Conservation (phyloP, 805 yeast species). For the Peterozyma toletana region DNA sequence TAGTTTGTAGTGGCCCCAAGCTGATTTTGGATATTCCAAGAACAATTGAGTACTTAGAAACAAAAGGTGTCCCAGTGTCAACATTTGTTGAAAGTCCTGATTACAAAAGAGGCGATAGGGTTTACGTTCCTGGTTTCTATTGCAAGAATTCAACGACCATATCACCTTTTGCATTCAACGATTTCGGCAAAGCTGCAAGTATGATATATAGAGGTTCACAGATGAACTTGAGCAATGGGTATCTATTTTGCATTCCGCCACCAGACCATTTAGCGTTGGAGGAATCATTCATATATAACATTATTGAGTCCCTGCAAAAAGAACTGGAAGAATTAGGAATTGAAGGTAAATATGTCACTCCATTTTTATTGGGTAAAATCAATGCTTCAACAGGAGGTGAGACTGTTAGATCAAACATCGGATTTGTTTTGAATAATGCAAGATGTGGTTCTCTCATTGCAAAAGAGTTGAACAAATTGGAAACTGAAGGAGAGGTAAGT, state of each 20-base stretch:
- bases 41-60: slow-evolving; percentile 82
- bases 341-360: slow-evolving; percentile 71
- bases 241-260: slow-evolving; percentile 77
- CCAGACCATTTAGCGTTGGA: slow-evolving; percentile 57
- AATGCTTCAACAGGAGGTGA: slow-evolving; percentile 63
- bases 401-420: slow-evolving; percentile 63
- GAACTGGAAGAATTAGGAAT: slow-evolving; percentile 50
- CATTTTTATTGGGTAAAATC: slow-evolving; percentile 61
- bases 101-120: slow-evolving; percentile 35
- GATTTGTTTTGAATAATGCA: slow-evolving; percentile 75
- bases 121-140: slow-evolving; percentile 75
- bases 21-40: slow-evolving; percentile 73
- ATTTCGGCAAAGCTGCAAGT: slow-evolving; percentile 52
- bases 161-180: slow-evolving; percentile 61
- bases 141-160: slow-evolving; percentile 65
- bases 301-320: slow-evolving; percentile 50
- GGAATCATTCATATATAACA: slow-evolving; percentile 38
- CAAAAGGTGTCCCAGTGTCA: slow-evolving; percentile 83
- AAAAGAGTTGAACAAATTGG: slow-evolving; percentile 32
- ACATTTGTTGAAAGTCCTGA: slow-evolving; percentile 29
- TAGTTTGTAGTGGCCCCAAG: slow-evolving; percentile 91
- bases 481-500: slow-evolving; percentile 12
- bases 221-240: slow-evolving; percentile 58
- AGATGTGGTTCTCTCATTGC: slow-evolving; percentile 64
- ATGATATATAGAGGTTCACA: slow-evolving; percentile 41